Evolutionary conservation across 176 grass and related monocot genomes (phyloP), one percentile per base, ranked within the genome.

Genomic region (Aegilops longissima): DNA sequence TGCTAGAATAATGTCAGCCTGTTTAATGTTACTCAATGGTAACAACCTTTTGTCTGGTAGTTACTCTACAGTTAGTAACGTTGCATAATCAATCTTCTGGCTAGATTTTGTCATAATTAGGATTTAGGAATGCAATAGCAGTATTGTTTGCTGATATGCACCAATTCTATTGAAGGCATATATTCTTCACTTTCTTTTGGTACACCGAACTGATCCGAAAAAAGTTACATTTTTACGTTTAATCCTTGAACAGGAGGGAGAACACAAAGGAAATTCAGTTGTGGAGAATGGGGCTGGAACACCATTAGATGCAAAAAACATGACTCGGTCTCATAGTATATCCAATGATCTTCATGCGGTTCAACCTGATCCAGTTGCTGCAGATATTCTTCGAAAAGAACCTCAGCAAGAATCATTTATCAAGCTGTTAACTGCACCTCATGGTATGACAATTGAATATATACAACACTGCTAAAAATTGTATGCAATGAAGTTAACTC

Each of bases 321-420:
- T 98, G 94, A 91, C 88, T 66, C 88, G 94, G 34, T 91, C 94
- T 76, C 90, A 94, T 79, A 98, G 97, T 84, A 91, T 94, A 80
- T 88, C 97, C 64, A 95, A 93, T 88, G 85, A 96, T 96, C 84
- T 98, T 84, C 97, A 96, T 86, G 94, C 77, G 4, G 97, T 85
- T 61, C 97, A 96, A 76, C 94, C 94, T 82, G 92, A 98, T 66
- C 97, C 97, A 71, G 81, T 98, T 83, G 94, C 94, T 44, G 97
- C 97, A 82, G 90, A 98, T 91, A 96, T 98, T 96, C 94, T 98
- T 85, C 93, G 97, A 82, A 98, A 90, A 96, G 97, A 91, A 88
- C 88, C 97, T 73, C 87, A 98, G 68, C 92, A 96, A 89, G 97
- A 96, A 88, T 90, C 94, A 65, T 98, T 98, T 94, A 92, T 93